A percentile compares a stretch with the other conserved stretches of the same genome.
These are phyloP conservation scores for Sarcodon aspratus DNA, from an alignment of 768 basidiomycete species.

Conservation along the genomic window DNA sequence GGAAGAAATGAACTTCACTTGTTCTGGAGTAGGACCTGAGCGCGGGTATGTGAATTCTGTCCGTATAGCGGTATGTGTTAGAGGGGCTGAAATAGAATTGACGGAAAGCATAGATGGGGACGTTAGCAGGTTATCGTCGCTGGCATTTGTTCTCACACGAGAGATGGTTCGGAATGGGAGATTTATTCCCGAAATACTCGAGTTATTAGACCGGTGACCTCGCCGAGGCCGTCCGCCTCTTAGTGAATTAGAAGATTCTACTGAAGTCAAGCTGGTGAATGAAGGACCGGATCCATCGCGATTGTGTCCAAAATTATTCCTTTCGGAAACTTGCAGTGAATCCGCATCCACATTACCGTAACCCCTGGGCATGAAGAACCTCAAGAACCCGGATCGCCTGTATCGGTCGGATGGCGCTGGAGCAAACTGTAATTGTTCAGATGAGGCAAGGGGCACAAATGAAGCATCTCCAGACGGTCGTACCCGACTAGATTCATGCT, in stretches of 20 bases:
- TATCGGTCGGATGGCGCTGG: slow-evolving; percentile 1
- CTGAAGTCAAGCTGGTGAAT: slow-evolving; percentile 13
- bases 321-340: not conserved
- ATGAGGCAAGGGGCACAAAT: too few relatives aligned
- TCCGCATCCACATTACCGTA: not conserved
- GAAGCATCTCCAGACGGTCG: too few relatives aligned
- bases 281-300: slow-evolving; percentile 13
- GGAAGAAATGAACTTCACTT: slow-evolving; percentile 58
- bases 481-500: not conserved
- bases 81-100: slow-evolving; percentile 63
- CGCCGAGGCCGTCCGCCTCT: slow-evolving; percentile 5
- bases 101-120: slow-evolving; percentile 65
- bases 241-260: not conserved
- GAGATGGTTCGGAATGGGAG: slow-evolving; percentile 34
- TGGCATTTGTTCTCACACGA: slow-evolving; percentile 32
- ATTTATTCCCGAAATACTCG: slow-evolving; percentile 26
- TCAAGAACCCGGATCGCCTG: slow-evolving; percentile 10
- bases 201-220: slow-evolving; percentile 23
- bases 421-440: slow-evolving; percentile 4
- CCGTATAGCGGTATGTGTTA: slow-evolving; percentile 60
- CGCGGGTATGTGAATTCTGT: slow-evolving; percentile 64
- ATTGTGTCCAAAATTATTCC: slow-evolving; percentile 9
- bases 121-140: slow-evolving; percentile 21
- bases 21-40: slow-evolving; percentile 49
- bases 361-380: slow-evolving; percentile 9